Evolutionary conservation across 2,329 filamentous ascomycete species (phyloP), one percentile per base, ranked within the genome.

Genomic region (Furcasterigmium furcatum): DNA sequence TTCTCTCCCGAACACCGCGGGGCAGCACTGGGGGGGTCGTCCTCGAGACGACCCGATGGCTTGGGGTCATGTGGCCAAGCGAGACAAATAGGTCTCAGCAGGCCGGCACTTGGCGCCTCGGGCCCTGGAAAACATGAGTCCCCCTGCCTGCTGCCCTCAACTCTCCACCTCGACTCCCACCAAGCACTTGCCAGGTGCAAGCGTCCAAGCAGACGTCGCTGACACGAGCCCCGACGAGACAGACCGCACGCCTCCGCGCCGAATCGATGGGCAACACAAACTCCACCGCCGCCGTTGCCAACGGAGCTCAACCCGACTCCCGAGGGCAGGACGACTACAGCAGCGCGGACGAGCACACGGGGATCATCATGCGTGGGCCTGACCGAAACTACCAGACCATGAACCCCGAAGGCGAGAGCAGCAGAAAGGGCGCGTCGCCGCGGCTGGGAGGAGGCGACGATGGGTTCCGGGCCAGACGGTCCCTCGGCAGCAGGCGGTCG

Each of bases 211-310:
- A n/a, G n/a, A n/a, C n/a, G n/a, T n/a, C n/a, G 24, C 24, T 27
- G 24, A 27, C 24, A 7, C 12, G 24, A 27, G 24, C 24, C 7
- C 34, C 16, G n/a, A n/a, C 19, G 30, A 19, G 34, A 46, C 46
- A 74, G 72, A 66, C 55, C 50, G 72, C 65, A 34, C 66, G 67
- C 55, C 62, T 66, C 53, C 71, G 72, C 43, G 70, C 70, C 54
- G 59, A 68, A 53, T 62, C 57, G 38, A 71, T 74, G 64, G 60
- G 58, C 38, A 41, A 55, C 43, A 58, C 46, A 41, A 18, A 49
- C 53, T 44, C 57, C 45, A 27, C 41, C 47, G 20, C 50, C 52
- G 24, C 49, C 41, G 35, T 57, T 48, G 35, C 46, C 55, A 14
- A 48, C 42, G 35, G 45, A 42, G 39, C 35, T 45, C 46, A 49